Evolutionary conservation across 768 basidiomycete genomes (phyloP).

Genomic region (Leccinum truebloodii): DNA sequence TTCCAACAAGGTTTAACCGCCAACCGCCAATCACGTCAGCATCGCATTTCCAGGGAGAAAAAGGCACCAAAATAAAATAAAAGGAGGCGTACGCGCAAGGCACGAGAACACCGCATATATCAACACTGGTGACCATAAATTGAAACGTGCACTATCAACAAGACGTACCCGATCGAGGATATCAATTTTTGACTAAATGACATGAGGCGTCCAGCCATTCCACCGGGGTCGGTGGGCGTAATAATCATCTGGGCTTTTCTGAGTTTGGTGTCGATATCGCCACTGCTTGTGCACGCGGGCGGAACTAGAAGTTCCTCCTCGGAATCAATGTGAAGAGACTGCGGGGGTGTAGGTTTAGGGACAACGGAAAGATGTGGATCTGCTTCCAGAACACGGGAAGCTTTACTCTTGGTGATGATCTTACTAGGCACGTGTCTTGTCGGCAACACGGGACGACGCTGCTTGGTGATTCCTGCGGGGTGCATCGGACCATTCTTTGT

Average conservation of each 20-base stretch:
- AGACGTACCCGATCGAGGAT: slow-evolving; percentile 46
- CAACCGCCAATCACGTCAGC: slow-evolving; percentile 30
- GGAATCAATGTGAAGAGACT: slow-evolving; percentile 15
- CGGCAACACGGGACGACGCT: slow-evolving; percentile 4
- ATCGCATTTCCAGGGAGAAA: slow-evolving; percentile 15
- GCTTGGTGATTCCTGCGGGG: slow-evolving; percentile 22
- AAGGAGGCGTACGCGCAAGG: slow-evolving; percentile 21
- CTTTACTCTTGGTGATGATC: slow-evolving; percentile 13
- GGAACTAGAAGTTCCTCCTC: slow-evolving; percentile 16
- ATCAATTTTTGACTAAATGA: slow-evolving; percentile 50
- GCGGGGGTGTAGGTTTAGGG: slow-evolving; percentile 13
- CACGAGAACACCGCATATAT: slow-evolving; percentile 27
- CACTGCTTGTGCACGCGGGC: slow-evolving; percentile 21
- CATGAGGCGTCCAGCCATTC: slow-evolving; percentile 50
- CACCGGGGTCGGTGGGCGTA: slow-evolving; percentile 26
- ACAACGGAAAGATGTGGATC: slow-evolving; percentile 9
- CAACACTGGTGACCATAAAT: slow-evolving; percentile 22
- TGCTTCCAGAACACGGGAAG: slow-evolving; percentile 16
- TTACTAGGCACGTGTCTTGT: slow-evolving; percentile 24
- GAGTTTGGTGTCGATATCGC: slow-evolving; percentile 32
- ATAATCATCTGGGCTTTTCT: slow-evolving; percentile 13
- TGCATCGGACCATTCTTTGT: slow-evolving; percentile 17
- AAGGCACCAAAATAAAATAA: slow-evolving; percentile 16
- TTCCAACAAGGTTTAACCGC: slow-evolving; percentile 23
- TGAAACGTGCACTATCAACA: slow-evolving; percentile 19